Conservation (phyloP, 2,329 filamentous ascomycete species). For the Pestalotiopsis sp. region DNA sequence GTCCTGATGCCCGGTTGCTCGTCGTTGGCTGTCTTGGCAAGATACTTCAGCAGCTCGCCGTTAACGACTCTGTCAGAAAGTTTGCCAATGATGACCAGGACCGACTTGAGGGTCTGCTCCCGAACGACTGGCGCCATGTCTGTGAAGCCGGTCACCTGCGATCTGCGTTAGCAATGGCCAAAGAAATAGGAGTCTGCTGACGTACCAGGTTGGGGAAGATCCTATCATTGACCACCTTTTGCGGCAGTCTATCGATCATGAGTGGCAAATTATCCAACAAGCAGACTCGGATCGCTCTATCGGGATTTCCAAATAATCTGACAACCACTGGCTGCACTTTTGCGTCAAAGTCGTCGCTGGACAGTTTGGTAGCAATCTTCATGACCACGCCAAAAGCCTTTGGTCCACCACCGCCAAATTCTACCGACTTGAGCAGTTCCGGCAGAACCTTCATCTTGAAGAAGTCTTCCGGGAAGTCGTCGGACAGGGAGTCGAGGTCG, state of each 20-base stretch:
- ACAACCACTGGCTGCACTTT: conserved; percentile 86
- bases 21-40: conserved; percentile 96
- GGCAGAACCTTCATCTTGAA: conserved; percentile 97
- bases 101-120: conserved; percentile 94
- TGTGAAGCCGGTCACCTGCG: conserved; percentile 86
- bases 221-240: conserved; percentile 91
- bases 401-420: conserved; percentile 93
- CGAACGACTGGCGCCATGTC: conserved; percentile 88
- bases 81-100: conserved; percentile 84
- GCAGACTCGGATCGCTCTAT: conserved; percentile 89
- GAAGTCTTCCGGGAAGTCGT: conserved; percentile 97
- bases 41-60: conserved; percentile 84
- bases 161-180: background rate
- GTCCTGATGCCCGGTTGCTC: conserved; percentile 97
- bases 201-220: conserved; percentile 90
- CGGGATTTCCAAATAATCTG: conserved; percentile 85
- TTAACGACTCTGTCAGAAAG: conserved; percentile 92
- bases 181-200: conserved; percentile 20
- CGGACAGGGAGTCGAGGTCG: conserved; percentile 84
- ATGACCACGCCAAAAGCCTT: conserved; percentile 88
- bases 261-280: conserved; percentile 83
- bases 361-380: conserved; percentile 86
- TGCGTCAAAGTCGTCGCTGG: conserved; percentile 85
- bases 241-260: conserved; percentile 89
- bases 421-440: conserved; percentile 96